These are phyloP conservation scores for Candolleomyces aberdarensis DNA, from an alignment of 768 basidiomycete species.

Conservation along the genomic window DNA sequence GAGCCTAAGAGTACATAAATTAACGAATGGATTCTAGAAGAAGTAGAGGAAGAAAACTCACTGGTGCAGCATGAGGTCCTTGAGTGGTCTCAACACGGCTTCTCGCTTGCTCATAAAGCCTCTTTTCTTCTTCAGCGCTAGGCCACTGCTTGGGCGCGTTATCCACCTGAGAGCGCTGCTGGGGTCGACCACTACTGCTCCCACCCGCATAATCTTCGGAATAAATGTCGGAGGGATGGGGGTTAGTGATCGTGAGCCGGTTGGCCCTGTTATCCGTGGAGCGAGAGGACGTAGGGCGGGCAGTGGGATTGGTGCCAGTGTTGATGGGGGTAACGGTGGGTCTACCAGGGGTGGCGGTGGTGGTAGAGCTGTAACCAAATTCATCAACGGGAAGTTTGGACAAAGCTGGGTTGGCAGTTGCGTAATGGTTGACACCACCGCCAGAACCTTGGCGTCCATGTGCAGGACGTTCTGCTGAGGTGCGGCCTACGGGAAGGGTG, in stretches of 20 bases:
- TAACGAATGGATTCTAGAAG: slow-evolving; percentile 2
- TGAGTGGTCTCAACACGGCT: slow-evolving; percentile 57
- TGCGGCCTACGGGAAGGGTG: slow-evolving; percentile 6
- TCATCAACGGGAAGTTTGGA: slow-evolving; percentile 1
- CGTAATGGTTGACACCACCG: neutral
- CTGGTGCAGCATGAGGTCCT: slow-evolving; percentile 35
- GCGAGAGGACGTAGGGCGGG: neutral
- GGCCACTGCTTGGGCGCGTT: slow-evolving; percentile 41
- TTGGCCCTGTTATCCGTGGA: slow-evolving; percentile 17
- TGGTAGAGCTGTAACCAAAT: neutral
- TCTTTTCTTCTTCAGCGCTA: slow-evolving; percentile 63
- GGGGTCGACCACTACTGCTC: slow-evolving; percentile 14
- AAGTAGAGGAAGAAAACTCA: slow-evolving; percentile 15
- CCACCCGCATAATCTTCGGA: slow-evolving; percentile 7
- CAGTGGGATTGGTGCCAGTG: neutral
- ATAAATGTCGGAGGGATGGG: slow-evolving; percentile 10
- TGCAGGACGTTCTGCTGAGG: neutral
- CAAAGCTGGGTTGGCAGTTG: neutral
- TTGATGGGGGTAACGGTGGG: neutral
- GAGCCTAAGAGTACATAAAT: slow-evolving; percentile 16
- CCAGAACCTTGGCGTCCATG: neutral
- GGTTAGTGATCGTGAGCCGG: slow-evolving; percentile 42
- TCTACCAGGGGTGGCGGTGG: neutral
- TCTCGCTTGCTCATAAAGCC: slow-evolving; percentile 61
- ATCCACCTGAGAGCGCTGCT: neutral